Conservation (phyloP, 208 protist genomes). For the Trypanosoma scelopori region DNA sequence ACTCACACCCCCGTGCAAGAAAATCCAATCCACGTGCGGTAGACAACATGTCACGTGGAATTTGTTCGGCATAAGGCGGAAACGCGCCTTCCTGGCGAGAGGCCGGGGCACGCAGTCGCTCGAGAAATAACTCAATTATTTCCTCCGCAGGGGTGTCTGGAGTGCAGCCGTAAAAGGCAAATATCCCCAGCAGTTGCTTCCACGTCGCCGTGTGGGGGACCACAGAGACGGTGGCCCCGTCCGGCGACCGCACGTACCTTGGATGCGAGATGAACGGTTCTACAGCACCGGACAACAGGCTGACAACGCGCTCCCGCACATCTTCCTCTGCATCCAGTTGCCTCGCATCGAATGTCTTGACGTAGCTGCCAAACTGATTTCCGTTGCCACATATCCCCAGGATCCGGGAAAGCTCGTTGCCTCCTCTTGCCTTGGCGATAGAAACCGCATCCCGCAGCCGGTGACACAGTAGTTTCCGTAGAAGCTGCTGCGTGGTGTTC, state of each 20-base stretch:
- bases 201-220: constrained; percentile 71
- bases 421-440: constrained; percentile 40
- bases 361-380: constrained; percentile 81
- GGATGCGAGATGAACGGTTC: constrained; percentile 77
- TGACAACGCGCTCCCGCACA: constrained; percentile 73
- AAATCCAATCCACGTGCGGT: constrained; percentile 57
- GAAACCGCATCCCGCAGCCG: constrained; percentile 62
- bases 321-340: constrained; percentile 43
- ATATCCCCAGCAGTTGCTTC: constrained; percentile 89
- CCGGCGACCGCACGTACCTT: constrained; percentile 40
- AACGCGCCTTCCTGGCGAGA: constrained; percentile 56
- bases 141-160: constrained; percentile 79
- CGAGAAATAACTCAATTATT: constrained; percentile 64
- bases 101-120: constrained; percentile 52
- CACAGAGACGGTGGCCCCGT: constrained; percentile 20
- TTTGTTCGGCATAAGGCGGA: constrained; percentile 73
- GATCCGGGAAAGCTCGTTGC: constrained; percentile 64
- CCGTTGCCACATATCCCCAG: constrained; percentile 81
- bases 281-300: constrained; percentile 78
- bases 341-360: constrained; percentile 50
- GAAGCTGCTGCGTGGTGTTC: constrained; percentile 53
- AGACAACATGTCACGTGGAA: constrained; percentile 33
- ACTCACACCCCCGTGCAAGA: constrained; percentile 58
- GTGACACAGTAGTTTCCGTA: constrained; percentile 78
- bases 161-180: constrained; percentile 84